Conservation (phyloP, 1,139 yeast species). For the Kodamaea anthophila region DNA sequence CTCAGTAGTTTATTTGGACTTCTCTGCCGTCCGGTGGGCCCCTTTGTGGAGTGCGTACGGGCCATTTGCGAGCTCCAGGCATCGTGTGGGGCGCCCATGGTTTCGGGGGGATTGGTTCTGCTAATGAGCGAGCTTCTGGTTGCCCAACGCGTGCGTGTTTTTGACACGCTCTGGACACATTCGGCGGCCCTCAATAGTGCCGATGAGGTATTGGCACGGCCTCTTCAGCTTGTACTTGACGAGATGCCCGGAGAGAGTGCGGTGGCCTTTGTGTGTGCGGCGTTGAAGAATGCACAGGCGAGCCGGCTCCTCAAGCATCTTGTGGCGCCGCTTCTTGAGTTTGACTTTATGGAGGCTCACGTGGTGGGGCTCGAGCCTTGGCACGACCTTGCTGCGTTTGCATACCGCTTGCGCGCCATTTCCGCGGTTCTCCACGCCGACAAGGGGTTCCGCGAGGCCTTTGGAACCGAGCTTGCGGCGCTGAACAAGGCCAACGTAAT, state of each 20-base stretch:
- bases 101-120: conserved; percentile 56
- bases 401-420: conserved; percentile 50
- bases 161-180: conserved; percentile 58
- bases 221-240: conserved; percentile 66
- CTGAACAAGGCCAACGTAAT: conserved; percentile 34
- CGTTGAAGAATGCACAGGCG: conserved; percentile 48
- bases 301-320: conserved; percentile 55
- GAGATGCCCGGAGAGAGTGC: conserved; percentile 45
- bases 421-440: conserved; percentile 46
- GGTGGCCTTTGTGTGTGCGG: conserved; percentile 50
- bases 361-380: conserved; percentile 14
- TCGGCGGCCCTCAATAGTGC: conserved; percentile 39
- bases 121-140: conserved; percentile 36
- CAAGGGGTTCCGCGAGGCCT: conserved; percentile 36
- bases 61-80: conserved; percentile 41
- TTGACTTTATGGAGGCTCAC: conserved; percentile 24
- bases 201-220: conserved; percentile 48
- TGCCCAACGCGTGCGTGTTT: conserved; percentile 36
- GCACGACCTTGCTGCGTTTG: conserved; percentile 55
- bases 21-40: too few species aligned
- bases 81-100: conserved; percentile 31
- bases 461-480: conserved; percentile 51
- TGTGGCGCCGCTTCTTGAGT: conserved; percentile 43
- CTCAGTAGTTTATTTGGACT: conserved; percentile 1
- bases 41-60: conserved; percentile 25